Conservation (phyloP, 805 yeast genomes). For the Kodamaea leandrae region DNA sequence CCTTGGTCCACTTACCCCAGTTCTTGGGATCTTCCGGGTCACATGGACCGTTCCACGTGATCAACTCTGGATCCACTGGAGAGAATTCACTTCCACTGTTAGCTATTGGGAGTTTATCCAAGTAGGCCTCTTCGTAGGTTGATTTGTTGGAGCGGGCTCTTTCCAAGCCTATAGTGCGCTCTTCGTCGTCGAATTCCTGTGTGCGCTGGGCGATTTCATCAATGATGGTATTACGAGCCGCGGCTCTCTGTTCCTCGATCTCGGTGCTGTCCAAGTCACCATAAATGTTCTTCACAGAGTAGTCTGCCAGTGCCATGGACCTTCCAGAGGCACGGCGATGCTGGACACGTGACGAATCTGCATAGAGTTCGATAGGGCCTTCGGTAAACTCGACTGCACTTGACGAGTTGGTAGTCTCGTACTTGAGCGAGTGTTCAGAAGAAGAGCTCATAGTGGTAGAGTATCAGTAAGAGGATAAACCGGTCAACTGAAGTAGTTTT, state of each 20-base stretch:
- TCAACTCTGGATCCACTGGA: conserved; percentile 59
- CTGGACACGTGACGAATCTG: neutral
- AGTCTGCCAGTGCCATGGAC: conserved; percentile 10
- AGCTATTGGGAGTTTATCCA: conserved; percentile 34
- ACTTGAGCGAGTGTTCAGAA: conserved; percentile 2
- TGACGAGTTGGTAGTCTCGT: neutral
- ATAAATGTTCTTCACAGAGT: conserved; percentile 31
- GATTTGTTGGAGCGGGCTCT: conserved; percentile 4
- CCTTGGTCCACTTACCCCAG: conserved; percentile 47
- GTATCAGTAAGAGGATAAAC: neutral
- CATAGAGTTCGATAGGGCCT: conserved; percentile 2
- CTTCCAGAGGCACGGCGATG: conserved; percentile 2
- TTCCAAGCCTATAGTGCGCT: conserved; percentile 7
- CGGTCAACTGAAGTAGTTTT: neutral
- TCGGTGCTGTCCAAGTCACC: conserved; percentile 31
- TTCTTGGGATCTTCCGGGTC: conserved; percentile 65
- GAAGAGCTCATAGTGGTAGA: conserved; percentile 1
- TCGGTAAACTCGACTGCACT: neutral
- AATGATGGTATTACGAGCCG: conserved; percentile 31
- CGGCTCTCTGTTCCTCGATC: conserved; percentile 29
- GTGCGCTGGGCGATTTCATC: conserved; percentile 15
- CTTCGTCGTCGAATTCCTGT: conserved; percentile 18
- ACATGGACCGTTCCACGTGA: conserved; percentile 63
- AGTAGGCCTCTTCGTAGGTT: conserved; percentile 7
- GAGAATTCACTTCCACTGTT: conserved; percentile 54